A percentile compares a stretch with the other conserved stretches of the same genome.
phyloP scores from a whole-genome alignment of 371 early-diverging fungal species.

The Apophysomyces elegans region DNA sequence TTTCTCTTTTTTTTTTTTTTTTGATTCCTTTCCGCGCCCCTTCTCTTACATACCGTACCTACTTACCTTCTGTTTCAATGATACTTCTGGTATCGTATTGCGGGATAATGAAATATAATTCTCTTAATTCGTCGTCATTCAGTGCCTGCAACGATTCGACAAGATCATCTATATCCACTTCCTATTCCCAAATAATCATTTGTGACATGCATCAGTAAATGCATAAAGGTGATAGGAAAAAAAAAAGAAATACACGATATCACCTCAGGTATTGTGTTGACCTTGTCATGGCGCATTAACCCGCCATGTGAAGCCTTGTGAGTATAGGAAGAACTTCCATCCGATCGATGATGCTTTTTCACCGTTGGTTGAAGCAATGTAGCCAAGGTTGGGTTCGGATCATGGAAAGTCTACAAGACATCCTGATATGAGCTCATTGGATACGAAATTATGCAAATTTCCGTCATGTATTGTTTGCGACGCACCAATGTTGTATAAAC shows the following conservation, averaged over 20 bases:
- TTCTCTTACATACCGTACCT: too few species aligned
- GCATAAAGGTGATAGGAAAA: background rate
- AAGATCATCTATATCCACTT: background rate
- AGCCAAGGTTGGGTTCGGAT: conserved; percentile 18
- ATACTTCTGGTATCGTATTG: conserved; percentile 10
- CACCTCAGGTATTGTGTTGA: conserved; percentile 31
- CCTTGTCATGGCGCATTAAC: background rate
- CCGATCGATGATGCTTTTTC: background rate
- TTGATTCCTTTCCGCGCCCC: background rate
- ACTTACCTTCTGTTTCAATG: conserved; percentile 9
- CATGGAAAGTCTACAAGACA: conserved; percentile 15
- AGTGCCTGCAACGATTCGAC: background rate
- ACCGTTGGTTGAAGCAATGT: conserved; percentile 3
- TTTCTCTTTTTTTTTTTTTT: background rate
- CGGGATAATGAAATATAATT: conserved; percentile 1
- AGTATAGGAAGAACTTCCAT: background rate
- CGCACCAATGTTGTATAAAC: conserved; percentile 41
- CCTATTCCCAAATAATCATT: background rate
- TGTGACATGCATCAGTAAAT: too few species aligned
- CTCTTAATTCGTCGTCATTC: conserved; percentile 1
- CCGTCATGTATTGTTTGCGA: background rate
- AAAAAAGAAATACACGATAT: conserved; percentile 3
- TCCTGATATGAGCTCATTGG: background rate
- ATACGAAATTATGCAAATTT: too few species aligned
- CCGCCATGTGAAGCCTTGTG: background rate